A percentile compares a stretch with the other conserved stretches of the same genome.
Evolutionary conservation across 1,284 basidiomycete genomes (phyloP).

Genomic region (Cryptococcus jaspeensis): DNA sequence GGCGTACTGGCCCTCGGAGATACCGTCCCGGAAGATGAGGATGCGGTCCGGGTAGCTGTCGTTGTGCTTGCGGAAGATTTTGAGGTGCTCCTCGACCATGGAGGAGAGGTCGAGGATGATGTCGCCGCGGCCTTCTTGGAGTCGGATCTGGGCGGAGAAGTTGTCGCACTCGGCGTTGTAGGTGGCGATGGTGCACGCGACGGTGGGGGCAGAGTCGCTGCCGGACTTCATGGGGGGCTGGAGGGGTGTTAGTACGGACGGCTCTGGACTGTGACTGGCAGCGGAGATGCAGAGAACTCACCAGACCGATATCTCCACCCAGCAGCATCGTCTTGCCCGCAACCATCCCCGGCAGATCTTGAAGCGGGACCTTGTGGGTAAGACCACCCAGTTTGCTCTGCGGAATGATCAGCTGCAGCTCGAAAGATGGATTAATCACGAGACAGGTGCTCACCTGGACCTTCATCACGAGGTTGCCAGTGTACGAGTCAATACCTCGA

Average conservation of each 20-base stretch:
- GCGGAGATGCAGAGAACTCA: conserved; percentile 13
- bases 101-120: conserved; percentile 38
- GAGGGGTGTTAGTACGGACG: too few relatives aligned
- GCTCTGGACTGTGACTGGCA: not conserved
- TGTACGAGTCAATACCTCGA: conserved; percentile 49
- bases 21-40: conserved; percentile 54
- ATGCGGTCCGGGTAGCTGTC: conserved; percentile 46
- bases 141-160: conserved; percentile 52
- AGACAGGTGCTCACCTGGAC: conserved; percentile 26
- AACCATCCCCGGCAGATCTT: conserved; percentile 44
- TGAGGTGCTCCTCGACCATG: conserved; percentile 43
- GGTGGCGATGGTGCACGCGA: conserved; percentile 54
- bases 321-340: conserved; percentile 39
- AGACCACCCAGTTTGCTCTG: conserved; percentile 54
- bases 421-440: too few relatives aligned
- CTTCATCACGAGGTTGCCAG: conserved; percentile 49
- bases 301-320: conserved; percentile 44
- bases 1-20: conserved; percentile 54
- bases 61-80: conserved; percentile 39
- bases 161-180: conserved; percentile 41
- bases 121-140: conserved; percentile 50
- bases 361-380: conserved; percentile 43
- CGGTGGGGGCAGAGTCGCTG: conserved; percentile 38
- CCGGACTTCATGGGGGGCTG: conserved; percentile 40
- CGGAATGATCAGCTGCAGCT: conserved; percentile 12